These are phyloP conservation scores for Cladosporium sphaerospermum DNA, from an alignment of 2,329 filamentous ascomycete genomes.

Conservation along the genomic window DNA sequence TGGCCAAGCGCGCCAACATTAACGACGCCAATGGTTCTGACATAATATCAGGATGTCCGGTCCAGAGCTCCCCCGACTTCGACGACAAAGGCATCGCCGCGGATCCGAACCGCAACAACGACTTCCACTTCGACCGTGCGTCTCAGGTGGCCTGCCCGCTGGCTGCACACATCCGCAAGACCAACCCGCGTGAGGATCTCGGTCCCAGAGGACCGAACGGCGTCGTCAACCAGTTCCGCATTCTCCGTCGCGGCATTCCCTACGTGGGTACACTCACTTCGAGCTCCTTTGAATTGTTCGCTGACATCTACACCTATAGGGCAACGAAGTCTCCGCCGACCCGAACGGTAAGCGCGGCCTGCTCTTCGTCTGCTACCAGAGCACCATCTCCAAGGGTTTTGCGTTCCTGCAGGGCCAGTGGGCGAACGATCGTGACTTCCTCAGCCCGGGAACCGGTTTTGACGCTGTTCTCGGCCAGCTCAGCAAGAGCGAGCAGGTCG, in stretches of 20 bases:
- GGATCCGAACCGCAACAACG: constrained; percentile 26
- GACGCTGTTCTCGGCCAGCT: constrained; percentile 35
- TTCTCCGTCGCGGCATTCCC: constrained; percentile 42
- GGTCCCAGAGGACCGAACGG: constrained; percentile 12
- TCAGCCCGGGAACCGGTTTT: constrained; percentile 26
- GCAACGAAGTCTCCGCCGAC: constrained; percentile 28
- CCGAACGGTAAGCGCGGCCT: constrained; percentile 38
- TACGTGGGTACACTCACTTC: constrained; percentile 19
- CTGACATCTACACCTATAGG: not conserved
- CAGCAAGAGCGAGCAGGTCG: constrained; percentile 17
- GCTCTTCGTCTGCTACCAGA: constrained; percentile 43
- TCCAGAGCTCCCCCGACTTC: constrained; percentile 18
- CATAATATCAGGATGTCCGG: constrained; percentile 16
- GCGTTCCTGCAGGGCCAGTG: constrained; percentile 33
- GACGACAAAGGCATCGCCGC: constrained; percentile 30
- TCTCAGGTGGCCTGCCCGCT: constrained; percentile 39
- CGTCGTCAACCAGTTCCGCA: constrained; percentile 27
- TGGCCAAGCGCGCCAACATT: not conserved
- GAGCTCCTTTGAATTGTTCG: too few relatives aligned
- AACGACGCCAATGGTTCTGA: not conserved
- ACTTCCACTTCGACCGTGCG: constrained; percentile 33
- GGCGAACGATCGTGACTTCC: constrained; percentile 25
- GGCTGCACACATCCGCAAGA: constrained; percentile 44
- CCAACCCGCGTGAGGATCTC: constrained; percentile 37
- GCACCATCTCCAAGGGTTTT: constrained; percentile 37